Evolutionary conservation across 2,329 filamentous ascomycete species (phyloP).

Genomic region (Colletotrichum sp.): DNA sequence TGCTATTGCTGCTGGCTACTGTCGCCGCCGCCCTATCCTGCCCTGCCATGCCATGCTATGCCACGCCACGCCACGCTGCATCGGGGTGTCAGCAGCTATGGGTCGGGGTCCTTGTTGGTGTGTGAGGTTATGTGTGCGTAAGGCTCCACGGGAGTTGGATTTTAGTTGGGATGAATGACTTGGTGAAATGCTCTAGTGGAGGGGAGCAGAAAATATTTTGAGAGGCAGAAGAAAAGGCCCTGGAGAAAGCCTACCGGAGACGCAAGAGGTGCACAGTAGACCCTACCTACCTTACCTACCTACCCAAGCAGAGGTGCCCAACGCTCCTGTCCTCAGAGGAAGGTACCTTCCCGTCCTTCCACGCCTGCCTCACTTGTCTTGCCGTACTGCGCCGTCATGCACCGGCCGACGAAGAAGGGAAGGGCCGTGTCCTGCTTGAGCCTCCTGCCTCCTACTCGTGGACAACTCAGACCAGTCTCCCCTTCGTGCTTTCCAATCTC

Average conservation of each 20-base stretch:
- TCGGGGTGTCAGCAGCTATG: neutral
- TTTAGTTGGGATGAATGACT: conserved; percentile 17
- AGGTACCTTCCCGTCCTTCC: neutral
- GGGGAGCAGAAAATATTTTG: neutral
- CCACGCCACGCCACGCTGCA: conserved; percentile 10
- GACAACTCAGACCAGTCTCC: neutral
- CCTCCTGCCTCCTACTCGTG: neutral
- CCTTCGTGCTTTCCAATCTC: neutral
- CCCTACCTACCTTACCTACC: neutral
- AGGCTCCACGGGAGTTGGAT: neutral
- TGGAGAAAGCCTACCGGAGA: neutral
- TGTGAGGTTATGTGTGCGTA: neutral
- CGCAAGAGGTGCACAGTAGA: neutral
- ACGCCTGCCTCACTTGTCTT: neutral
- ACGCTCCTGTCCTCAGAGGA: neutral
- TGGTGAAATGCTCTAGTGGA: neutral
- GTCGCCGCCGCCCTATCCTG: neutral
- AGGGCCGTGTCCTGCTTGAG: conserved; percentile 2
- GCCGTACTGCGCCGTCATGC: conserved; percentile 6
- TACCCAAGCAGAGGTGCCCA: neutral
- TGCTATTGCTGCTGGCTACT: neutral
- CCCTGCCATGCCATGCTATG: neutral
- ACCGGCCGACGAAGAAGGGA: conserved; percentile 2
- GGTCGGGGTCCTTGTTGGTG: neutral
- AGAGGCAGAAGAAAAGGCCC: neutral